A percentile compares a stretch with the other conserved stretches of the same genome.
These are phyloP conservation scores for Boletus sp. DNA, from an alignment of 1,284 basidiomycete species.

Conservation along the genomic window DNA sequence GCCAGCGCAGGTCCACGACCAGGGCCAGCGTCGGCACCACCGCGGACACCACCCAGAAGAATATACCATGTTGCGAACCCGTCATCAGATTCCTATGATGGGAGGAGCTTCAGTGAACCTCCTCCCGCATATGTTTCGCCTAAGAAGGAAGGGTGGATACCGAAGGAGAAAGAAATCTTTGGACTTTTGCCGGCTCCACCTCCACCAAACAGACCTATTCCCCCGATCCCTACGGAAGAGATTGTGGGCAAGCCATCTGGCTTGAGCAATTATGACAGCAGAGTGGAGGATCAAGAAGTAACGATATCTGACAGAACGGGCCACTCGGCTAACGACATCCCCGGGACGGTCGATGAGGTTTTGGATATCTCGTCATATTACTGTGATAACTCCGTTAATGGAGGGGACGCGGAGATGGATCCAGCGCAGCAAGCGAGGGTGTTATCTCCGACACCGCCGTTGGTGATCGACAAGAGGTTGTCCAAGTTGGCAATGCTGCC, in stretches of 20 bases:
- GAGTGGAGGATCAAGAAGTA: slow-evolving; percentile 6
- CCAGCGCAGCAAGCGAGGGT: slow-evolving; percentile 6
- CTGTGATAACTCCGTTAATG: slow-evolving; percentile 3
- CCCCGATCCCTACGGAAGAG: slow-evolving; percentile 13
- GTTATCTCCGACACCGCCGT: slow-evolving; percentile 22
- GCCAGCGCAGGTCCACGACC: slow-evolving; percentile 2
- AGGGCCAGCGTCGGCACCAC: slow-evolving; percentile 18
- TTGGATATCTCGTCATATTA: slow-evolving; percentile 29
- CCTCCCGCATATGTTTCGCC: slow-evolving; percentile 43
- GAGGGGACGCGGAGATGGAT: slow-evolving; percentile 8
- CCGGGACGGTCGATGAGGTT: slow-evolving; percentile 25
- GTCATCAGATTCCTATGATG: slow-evolving; percentile 29
- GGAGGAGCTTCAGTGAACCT: slow-evolving; percentile 28
- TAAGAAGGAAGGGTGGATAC: slow-evolving; percentile 3
- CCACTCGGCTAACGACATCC: slow-evolving; percentile 14
- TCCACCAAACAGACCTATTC: slow-evolving; percentile 21
- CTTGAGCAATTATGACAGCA: neutral
- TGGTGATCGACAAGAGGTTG: slow-evolving; percentile 30
- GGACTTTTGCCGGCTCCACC: neutral
- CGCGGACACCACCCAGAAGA: slow-evolving; percentile 35
- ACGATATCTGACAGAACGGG: neutral
- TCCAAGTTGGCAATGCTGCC: slow-evolving; percentile 34
- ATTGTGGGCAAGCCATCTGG: slow-evolving; percentile 9
- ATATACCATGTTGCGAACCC: slow-evolving; percentile 40
- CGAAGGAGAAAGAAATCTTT: slow-evolving; percentile 21